phyloP scores from a whole-genome alignment of 805 yeast genomes.

The Wickerhamia fluorescens region DNA sequence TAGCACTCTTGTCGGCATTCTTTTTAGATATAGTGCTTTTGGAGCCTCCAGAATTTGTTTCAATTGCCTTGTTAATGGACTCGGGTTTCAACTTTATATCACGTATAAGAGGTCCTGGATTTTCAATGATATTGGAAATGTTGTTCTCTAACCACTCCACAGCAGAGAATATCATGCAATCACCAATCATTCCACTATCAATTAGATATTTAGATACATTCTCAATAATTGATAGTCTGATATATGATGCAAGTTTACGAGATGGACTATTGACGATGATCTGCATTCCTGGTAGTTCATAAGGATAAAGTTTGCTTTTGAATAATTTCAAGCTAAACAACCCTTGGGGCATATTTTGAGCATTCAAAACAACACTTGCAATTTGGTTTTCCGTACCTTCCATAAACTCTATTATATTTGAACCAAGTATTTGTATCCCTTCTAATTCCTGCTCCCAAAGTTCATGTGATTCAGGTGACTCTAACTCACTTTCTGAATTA shows the following conservation, averaged over 20 bases:
- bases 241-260: conserved; percentile 60
- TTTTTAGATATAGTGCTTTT: neutral
- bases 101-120: conserved; percentile 62
- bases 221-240: conserved; percentile 50
- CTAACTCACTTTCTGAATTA: conserved; percentile 5
- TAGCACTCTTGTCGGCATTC: neutral
- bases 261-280: conserved; percentile 31
- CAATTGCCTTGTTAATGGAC: too few relatives aligned
- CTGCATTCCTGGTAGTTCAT: conserved; percentile 62
- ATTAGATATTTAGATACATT: conserved; percentile 39
- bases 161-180: conserved; percentile 59
- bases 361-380: conserved; percentile 24
- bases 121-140: conserved; percentile 46
- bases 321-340: conserved; percentile 19
- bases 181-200: conserved; percentile 50
- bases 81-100: conserved; percentile 6
- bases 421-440: conserved; percentile 55
- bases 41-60: too few relatives aligned
- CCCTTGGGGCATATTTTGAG: conserved; percentile 11
- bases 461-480: conserved; percentile 23
- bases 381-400: conserved; percentile 19
- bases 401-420: conserved; percentile 29
- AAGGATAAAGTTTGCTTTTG: conserved; percentile 48
- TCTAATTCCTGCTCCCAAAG: conserved; percentile 75
- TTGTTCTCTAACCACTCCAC: conserved; percentile 74